Percentiles rank a stretch among this genome's conserved stretches.
Evolutionary conservation across 805 yeast genomes (phyloP).

Genomic region (Cyberlindnera maritima): DNA sequence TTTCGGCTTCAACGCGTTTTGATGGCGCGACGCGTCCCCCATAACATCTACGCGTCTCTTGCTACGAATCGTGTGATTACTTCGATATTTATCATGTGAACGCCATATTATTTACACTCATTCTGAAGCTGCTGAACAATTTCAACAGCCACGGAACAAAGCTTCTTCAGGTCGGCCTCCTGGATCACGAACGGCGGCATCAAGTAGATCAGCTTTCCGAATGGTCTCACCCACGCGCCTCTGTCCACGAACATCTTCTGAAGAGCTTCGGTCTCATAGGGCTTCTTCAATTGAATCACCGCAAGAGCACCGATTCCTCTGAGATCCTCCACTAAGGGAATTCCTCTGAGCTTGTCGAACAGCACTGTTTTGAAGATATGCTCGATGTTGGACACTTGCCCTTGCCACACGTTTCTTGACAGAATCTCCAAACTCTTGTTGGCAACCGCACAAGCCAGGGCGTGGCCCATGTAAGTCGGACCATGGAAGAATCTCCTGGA

Average conservation of each 20-base stretch:
- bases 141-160: neutral
- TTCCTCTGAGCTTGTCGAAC: neutral
- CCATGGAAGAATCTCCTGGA: constrained; percentile 5
- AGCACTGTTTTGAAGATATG: neutral
- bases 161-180: neutral
- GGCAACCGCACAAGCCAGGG: constrained; percentile 5
- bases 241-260: constrained; percentile 2
- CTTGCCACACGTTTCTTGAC: constrained; percentile 1
- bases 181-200: constrained; percentile 4
- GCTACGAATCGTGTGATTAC: too few species aligned
- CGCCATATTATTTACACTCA: neutral
- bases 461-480: constrained; percentile 5
- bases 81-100: too few species aligned
- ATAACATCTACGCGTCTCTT: neutral
- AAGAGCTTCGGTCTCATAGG: constrained; percentile 1
- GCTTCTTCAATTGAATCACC: constrained; percentile 2
- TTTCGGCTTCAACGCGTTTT: neutral
- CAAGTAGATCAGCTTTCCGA: constrained; percentile 2
- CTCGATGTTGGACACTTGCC: constrained; percentile 1
- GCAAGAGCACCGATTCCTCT: constrained; percentile 6
- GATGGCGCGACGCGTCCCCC: neutral
- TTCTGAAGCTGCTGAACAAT: neutral
- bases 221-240: constrained; percentile 5
- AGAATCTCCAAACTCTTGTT: constrained; percentile 4
- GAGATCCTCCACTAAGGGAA: constrained; percentile 1